Base-by-base conservation (phyloP, 768 basidiomycete genomes). In the Sarcodon aspratus region DNA sequence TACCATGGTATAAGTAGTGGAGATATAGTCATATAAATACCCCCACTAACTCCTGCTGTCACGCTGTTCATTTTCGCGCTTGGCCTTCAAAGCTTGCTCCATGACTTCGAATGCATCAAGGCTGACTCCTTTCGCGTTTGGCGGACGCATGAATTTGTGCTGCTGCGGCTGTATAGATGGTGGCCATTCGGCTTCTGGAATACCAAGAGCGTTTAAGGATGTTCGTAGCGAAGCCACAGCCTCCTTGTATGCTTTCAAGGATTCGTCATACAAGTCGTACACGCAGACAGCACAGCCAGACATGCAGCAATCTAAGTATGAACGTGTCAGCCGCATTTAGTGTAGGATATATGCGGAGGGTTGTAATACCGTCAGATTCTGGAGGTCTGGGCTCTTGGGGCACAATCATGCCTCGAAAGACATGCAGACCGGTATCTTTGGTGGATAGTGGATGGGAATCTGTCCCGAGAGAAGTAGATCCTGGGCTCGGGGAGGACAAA, bases 241-340 rank as follows among this genome's bases (percentile, higher is more conserved):
- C 10, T 74, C 69, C 21, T 74, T 72, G 66, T 91, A 91, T 10
- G 67, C 69, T 18, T 69, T 67, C 2, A 88, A 62, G 0, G 82
- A 75, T 44, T 91, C 88, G 52, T 86, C 80, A 64, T 92, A 90
- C 21, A 92, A 62, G 56, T 91, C 89, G 64, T 94, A 88, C 7
- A 94, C 85, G 62, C 92, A 94, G n/a, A 93, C 65, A 0, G 90
- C 86, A 59, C 92, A 95, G 32, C 88, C 88, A 2, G 89, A 91
- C 91, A 94, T 94, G 69, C 91, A 95, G 63, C 91, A 93, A 64
- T 92, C 91, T 92, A 12, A 7, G 33, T 36, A 18, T 31, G 44
- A 42, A 36, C 10, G 21, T 38, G 9, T 44, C 48, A 44, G 27
- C 17, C 12, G 47, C n/a, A 7, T 31, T 27, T 27, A 45, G 38